Evolutionary conservation across 129 eudicot species (phyloP), one percentile per base, ranked within the genome.

Genomic region (Centella asiatica): DNA sequence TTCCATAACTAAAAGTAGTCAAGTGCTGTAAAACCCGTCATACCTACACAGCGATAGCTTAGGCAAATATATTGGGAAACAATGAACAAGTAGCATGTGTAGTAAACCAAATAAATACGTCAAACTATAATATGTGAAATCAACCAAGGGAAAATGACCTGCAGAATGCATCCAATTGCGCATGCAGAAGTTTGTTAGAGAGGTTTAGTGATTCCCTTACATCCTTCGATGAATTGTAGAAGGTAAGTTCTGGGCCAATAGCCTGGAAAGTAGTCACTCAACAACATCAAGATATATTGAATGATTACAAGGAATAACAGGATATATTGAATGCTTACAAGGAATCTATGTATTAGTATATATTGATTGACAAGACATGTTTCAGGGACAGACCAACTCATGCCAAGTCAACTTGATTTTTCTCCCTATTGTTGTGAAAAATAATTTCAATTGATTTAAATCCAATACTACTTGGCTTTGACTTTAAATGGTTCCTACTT

Each of bases 241-340:
- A 93, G 44, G 99, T 93, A 73, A 93, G 92, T 79, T 93, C 99
- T 15, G 99, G 99, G 44, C 99, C 81, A 67, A 88, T 82, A 82
- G 83, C 95, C 99, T 93, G 92, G 68, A 70, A 72, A 68, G 59
- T 33, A 51, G 50, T 31, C 36, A 28, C 50, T 19, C 25, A 32
- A 58, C 62, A 60, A 32, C 48, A 62, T 44, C n/a, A 60, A 69
- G 45, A 70, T 26, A 20, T 44, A 19, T 58, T 34, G 34, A 66
- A 71, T 57, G 19, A 32, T 29, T 34, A 49, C 45, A 51, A 19
- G 49, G 9, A n/a, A n/a, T n/a, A n/a, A n/a, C n/a, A n/a, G n/a
- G n/a, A n/a, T n/a, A n/a, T n/a, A n/a, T n/a, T n/a, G n/a, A n/a
- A n/a, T n/a, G n/a, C n/a, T n/a, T n/a, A n/a, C n/a, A n/a, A n/a